Base-by-base conservation (phyloP, 2,329 filamentous ascomycete species). In the Aspergillus sp. region DNA sequence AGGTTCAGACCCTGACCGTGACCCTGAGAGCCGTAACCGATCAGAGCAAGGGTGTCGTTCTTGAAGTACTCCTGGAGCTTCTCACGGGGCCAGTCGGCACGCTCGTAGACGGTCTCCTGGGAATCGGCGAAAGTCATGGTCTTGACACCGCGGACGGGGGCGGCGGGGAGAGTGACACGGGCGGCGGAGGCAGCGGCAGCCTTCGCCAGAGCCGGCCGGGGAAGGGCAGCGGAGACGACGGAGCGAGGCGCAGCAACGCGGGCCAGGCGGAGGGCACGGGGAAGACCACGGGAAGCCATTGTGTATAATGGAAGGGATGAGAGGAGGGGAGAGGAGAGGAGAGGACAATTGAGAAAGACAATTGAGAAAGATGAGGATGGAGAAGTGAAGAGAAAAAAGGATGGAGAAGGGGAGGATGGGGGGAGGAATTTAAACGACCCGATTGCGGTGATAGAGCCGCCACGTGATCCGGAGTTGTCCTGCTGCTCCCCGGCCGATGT, bases 51-150 rank as follows among this genome's bases (percentile, higher is more conserved):
- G 65, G 93, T 97, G 79, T 99, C 94, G 80, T 99, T 85, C 86
- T 97, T 97, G 89, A 99, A 99, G 87, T 93, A 99, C 62, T 97
- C 90, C 89, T 96, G 82, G 74, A 99, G 90, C 88, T 96, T 97
- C 83, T 96, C 93, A 76, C 88, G 86, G 65, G 94, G 94, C 94
- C 94, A 99, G 82, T 99, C 94, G 73, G 84, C 89, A 80, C 94
- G 92, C 86, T 99, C 94, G 74, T 89, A 96, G 73, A 99, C 94
- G 64, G 87, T 85, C 84, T 99, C 94, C 81, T 95, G 93, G 73
- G 83, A 82, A 70, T 91, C 94, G 64, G 94, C 94, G 76, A 99
- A 99, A 85, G 97, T 92, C 77, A 99, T 93, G 66, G 93, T 96
- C 90, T 99, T 97, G 72, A 96, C 79, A 75, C 94, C 94, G 72